These are phyloP conservation scores for Notholithocarpus densiflorus DNA, from an alignment of 306 rosid genomes.

Conservation along the genomic window DNA sequence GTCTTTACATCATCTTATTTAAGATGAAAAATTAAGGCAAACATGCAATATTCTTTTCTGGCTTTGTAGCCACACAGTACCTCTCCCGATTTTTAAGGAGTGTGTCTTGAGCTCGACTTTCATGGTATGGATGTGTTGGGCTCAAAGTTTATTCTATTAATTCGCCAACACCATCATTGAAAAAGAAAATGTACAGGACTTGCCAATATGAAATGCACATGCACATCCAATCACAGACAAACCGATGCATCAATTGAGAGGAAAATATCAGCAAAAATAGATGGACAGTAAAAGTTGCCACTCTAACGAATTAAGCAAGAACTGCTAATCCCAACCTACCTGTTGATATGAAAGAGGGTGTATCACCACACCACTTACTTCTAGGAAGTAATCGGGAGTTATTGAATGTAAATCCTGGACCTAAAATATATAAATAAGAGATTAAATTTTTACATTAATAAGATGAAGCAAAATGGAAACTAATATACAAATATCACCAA, in stretches of 20 bases:
- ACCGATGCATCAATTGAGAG: neutral
- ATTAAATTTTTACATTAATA: neutral
- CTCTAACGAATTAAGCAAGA: neutral
- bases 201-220: neutral
- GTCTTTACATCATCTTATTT: neutral
- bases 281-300: neutral
- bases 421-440: slow-evolving; percentile 38
- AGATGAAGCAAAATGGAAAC: neutral
- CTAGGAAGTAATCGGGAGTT: slow-evolving; percentile 85
- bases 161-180: too few species aligned
- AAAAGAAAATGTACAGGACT: too few species aligned
- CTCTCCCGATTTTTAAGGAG: neutral
- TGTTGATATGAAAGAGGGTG: slow-evolving; percentile 98
- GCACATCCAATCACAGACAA: neutral
- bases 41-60: neutral
- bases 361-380: slow-evolving; percentile 93
- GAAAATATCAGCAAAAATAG: neutral
- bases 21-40: neutral
- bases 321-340: slow-evolving; percentile 48
- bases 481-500: neutral
- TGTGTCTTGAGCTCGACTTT: neutral
- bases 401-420: slow-evolving; percentile 92
- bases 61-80: neutral
- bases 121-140: too few species aligned
- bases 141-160: too few species aligned